Evolutionary conservation across 768 basidiomycete species (phyloP), one percentile per base, ranked within the genome.

Genomic region (Boletellus emodensis): DNA sequence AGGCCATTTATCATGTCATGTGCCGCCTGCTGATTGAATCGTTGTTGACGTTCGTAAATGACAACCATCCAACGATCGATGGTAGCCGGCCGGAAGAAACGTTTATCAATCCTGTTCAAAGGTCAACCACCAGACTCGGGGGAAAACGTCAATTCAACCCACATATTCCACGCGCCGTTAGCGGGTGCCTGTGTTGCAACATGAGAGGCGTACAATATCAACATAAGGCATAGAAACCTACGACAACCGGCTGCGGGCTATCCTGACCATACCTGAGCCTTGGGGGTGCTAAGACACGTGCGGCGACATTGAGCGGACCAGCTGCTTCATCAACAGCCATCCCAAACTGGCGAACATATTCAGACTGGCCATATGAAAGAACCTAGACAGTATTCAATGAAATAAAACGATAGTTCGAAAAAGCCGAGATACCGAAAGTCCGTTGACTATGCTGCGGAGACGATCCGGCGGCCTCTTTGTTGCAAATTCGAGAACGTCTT

Each of bases 101-200:
- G 74, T 55, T 86, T 87, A 56, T 87, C 84, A 2, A 87, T 74
- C 84, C 85, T 87, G 28, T 44, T 28, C 43, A 39, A 52, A 38
- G 38, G 38, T 65, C 38, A 52, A 10, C 5, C 44, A 36, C 28
- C 22, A 13, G 40, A 37, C 12, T 39, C 11, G n/a, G 1, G 26
- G 41, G 40, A 20, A 33, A 18, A 49, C 30, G 17, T 37, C 3
- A 9, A 32, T 20, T 14, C 26, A 32, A 71, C 70, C 35, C 46
- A 82, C 89, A 90, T 87, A 51, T 90, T 91, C 89, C 89, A 91
- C 0, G 80, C 68, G 5, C 89, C 89, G 47, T 88, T 81, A 6
- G 64, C 70, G 0, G 87, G 87, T 33, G 61, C 66, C 84, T 87
- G 52, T 13, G 44, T 36, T 38, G 22, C 34, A 4, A 34, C 54